Evolutionary conservation across 345 rosid species (phyloP).

Genomic region (Eucalyptus tenuipes): DNA sequence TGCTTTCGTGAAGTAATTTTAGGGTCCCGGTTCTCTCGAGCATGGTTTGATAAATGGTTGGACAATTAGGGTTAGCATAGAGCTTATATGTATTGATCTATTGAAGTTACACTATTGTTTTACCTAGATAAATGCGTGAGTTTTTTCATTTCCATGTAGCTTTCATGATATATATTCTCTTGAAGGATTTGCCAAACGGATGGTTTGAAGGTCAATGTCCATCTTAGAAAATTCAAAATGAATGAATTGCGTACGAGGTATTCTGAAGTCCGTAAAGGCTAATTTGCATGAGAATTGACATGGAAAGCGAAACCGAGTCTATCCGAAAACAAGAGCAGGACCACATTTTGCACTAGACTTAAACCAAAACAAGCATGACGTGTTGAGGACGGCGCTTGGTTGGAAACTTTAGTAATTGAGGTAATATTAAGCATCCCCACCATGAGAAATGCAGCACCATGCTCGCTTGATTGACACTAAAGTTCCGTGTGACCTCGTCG

Average conservation of each 20-base stretch:
- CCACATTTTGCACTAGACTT: neutral
- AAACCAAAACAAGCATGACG: neutral
- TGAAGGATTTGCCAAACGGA: neutral
- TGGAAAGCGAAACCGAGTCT: neutral
- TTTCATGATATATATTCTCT: neutral
- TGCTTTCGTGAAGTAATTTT: neutral
- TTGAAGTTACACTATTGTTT: neutral
- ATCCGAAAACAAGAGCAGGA: neutral
- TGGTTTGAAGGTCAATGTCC: neutral
- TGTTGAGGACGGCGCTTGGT: neutral
- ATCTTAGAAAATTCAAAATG: neutral
- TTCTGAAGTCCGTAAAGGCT: neutral
- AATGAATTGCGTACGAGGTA: neutral
- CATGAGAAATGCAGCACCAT: neutral
- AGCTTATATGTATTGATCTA: neutral
- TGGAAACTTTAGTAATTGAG: neutral
- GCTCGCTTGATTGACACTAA: neutral
- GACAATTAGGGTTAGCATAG: neutral
- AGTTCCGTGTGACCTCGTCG: neutral
- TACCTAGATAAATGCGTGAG: neutral
- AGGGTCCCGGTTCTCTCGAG: neutral
- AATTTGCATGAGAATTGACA: neutral
- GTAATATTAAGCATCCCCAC: neutral
- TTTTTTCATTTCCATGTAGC: neutral
- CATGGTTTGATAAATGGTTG: neutral